Base-by-base conservation (phyloP, 176 grass and related monocot species). In the Oryza glaberrima region DNA sequence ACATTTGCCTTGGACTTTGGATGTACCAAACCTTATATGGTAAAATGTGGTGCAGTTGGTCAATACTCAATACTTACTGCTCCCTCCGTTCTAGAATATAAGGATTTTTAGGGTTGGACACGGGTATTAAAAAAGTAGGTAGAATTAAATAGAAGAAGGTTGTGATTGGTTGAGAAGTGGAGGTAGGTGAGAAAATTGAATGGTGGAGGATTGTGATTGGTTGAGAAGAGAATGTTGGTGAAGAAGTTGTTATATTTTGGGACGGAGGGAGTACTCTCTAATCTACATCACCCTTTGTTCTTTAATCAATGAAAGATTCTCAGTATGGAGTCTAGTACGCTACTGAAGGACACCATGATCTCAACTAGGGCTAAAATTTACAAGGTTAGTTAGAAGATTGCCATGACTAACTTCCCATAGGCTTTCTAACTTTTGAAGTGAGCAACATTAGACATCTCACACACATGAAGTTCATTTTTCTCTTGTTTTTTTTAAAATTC, bases 1-100 rank as follows among this genome's bases (percentile, higher is more conserved):
- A 76, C 20, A 47, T 8, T 8, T 8, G 5, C 13, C 9, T 19
- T 60, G 6, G 49, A 64, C 13, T 9, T 4, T 32, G 6, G 65
- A 64, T 78, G 25, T 47, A 78, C 61, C 7, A 48, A 78, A 47
- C 11, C 12, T 6, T 35, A 35, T 65, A n/a, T 0, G 3, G 9
- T 70, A 46, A 48, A 23, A 35, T 71, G 64, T 76, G 9, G 2
- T 87, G 13, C 75, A 46, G 58, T 11, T 66, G 64, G 22, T 78
- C 22, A 35, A 15, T 56, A 28, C 3, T 58, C 20, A 61, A 8
- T 61, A 10, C 58, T 22, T 20, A 7, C 36, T 38, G 2, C 28
- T 28, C 28, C 1, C 28, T 28, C 28, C 28, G 28, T 28, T 1
- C 28, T 28, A 28, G 28, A 28, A 28, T 28, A 28, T 28, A 28